Conservation (phyloP, 345 rosid genomes). For the Durio zibethinus region DNA sequence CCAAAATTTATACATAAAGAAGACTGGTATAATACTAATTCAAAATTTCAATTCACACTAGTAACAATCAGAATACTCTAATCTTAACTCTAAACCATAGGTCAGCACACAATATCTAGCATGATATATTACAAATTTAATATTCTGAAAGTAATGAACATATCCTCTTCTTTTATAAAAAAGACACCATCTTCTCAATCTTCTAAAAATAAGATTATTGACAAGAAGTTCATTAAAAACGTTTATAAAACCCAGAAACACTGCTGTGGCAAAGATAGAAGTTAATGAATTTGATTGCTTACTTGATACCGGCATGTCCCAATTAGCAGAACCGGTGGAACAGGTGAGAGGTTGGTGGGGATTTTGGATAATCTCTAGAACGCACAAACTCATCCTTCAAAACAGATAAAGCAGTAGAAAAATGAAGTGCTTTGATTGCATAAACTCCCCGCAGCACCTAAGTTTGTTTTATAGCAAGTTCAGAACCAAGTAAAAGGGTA, state of each 20-base stretch:
- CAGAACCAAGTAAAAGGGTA: constrained; percentile 18
- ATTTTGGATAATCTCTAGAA: constrained; percentile 98
- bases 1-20: background rate
- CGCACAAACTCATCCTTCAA: constrained; percentile 93
- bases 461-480: constrained; percentile 23
- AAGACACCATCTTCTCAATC: background rate
- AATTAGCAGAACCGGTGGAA: constrained; percentile 91
- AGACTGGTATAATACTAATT: background rate
- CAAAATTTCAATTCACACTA: background rate
- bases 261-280: background rate
- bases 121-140: background rate
- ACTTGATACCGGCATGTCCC: constrained; percentile 97
- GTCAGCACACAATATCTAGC: background rate
- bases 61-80: background rate
- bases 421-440: constrained; percentile 89
- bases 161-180: background rate
- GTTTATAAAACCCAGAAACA: constrained; percentile 1
- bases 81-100: constrained; percentile 5
- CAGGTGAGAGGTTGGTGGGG: constrained; percentile 87
- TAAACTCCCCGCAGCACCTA: constrained; percentile 86
- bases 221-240: background rate
- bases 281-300: constrained; percentile 17
- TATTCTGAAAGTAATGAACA: constrained; percentile 1
- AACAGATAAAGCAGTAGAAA: constrained; percentile 84
- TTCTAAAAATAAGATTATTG: background rate